A percentile compares a stretch with the other conserved stretches of the same genome.
These are phyloP conservation scores for Hypoxylon trugodes DNA, from an alignment of 495 filamentous ascomycete genomes.

Conservation along the genomic window DNA sequence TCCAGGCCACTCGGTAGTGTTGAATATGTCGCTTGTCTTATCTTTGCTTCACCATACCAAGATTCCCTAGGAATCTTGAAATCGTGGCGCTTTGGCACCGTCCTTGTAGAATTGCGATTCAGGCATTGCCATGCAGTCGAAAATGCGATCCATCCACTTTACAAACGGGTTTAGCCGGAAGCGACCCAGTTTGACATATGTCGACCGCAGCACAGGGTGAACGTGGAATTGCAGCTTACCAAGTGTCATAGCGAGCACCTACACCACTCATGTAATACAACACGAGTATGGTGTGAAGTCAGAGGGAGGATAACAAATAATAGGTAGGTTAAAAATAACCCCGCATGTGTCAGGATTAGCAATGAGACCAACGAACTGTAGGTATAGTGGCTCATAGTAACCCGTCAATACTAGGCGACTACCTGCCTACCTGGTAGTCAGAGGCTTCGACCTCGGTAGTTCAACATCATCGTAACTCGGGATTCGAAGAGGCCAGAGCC, in stretches of 20 bases:
- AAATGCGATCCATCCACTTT: slow-evolving; percentile 2
- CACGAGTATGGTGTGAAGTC: slow-evolving; percentile 23
- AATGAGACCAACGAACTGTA: slow-evolving; percentile 3
- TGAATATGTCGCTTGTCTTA: slow-evolving; percentile 24
- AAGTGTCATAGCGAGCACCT: slow-evolving; percentile 4
- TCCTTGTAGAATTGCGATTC: slow-evolving; percentile 1
- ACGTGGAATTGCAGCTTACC: slow-evolving; percentile 1
- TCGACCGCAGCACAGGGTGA: slow-evolving; percentile 1
- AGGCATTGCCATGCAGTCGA: neutral
- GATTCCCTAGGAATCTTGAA: slow-evolving; percentile 1
- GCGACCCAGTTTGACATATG: neutral
- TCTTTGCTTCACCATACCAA: slow-evolving; percentile 6
- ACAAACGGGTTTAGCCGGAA: slow-evolving; percentile 12
- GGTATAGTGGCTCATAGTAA: neutral
- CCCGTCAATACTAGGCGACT: slow-evolving; percentile 13
- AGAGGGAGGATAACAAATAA: too few species aligned
- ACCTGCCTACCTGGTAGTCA: too few species aligned
- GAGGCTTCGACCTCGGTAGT: slow-evolving; percentile 29
- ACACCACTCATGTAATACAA: slow-evolving; percentile 12
- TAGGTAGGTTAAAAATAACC: slow-evolving; percentile 29
- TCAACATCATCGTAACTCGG: slow-evolving; percentile 12
- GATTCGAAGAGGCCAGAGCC: neutral
- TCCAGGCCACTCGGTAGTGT: slow-evolving; percentile 26
- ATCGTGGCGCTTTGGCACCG: neutral
- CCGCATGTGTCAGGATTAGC: slow-evolving; percentile 10